These are phyloP conservation scores for Ormosia emarginata DNA, from an alignment of 306 rosid genomes.

Conservation along the genomic window DNA sequence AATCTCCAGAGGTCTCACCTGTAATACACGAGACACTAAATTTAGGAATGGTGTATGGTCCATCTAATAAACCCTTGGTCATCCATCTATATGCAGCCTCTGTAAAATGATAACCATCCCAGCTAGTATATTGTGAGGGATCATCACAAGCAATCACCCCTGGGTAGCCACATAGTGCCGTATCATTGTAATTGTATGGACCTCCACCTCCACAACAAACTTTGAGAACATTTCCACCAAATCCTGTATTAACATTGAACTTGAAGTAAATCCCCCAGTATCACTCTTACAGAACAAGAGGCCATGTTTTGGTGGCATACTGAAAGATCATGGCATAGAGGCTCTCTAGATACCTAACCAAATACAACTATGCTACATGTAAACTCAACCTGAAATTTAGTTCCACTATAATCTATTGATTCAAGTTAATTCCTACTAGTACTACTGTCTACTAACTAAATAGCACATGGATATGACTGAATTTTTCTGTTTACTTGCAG, in stretches of 20 bases:
- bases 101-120: conserved; percentile 70
- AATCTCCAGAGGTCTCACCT: neutral
- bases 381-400: neutral
- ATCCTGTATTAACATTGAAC: conserved; percentile 30
- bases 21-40: neutral
- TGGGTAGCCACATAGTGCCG: conserved; percentile 21
- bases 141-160: conserved; percentile 32
- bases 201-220: conserved; percentile 49
- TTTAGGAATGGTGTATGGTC: conserved; percentile 35
- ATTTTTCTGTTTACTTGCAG: neutral
- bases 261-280: neutral
- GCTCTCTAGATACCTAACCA: neutral
- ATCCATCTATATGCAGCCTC: conserved; percentile 64
- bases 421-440: neutral
- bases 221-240: conserved; percentile 17
- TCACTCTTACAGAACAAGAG: neutral
- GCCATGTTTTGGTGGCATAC: neutral
- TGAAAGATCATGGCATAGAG: neutral
- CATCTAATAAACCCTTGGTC: conserved; percentile 35
- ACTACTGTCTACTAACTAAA: neutral
- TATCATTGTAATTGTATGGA: conserved; percentile 35
- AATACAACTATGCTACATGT: neutral
- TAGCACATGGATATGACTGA: neutral
- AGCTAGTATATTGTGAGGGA: conserved; percentile 44
- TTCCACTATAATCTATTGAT: neutral